These are phyloP conservation scores for Lasiodiplodia citricola DNA, from an alignment of 2,329 filamentous ascomycete species.

Conservation along the genomic window DNA sequence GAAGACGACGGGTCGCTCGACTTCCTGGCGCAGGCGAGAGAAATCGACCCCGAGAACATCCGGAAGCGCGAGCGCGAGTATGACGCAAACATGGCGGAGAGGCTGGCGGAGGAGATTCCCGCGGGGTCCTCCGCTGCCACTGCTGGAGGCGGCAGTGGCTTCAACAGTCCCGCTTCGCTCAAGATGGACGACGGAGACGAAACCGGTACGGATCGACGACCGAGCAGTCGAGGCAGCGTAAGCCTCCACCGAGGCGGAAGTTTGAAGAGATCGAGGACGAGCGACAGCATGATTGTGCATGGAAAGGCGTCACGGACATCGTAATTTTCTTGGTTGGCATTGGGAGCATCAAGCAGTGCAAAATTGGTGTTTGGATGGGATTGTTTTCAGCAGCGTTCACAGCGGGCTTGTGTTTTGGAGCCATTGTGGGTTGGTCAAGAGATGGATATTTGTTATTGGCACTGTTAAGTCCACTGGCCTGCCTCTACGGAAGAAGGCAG, in stretches of 20 bases:
- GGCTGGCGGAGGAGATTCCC: conserved; percentile 55
- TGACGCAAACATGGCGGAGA: conserved; percentile 53
- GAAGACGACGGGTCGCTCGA: conserved; percentile 49
- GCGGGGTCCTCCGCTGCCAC: conserved; percentile 56
- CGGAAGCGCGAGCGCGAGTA: conserved; percentile 52
- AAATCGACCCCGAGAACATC: conserved; percentile 49
- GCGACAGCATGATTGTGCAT: conserved; percentile 29
- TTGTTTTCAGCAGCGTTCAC: background rate
- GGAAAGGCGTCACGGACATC: conserved; percentile 6
- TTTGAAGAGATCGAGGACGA: conserved; percentile 30
- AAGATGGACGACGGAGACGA: background rate
- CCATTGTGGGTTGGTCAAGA: too few species aligned
- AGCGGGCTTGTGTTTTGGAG: background rate
- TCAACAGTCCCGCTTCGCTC: conserved; percentile 44
- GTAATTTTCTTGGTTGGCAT: background rate
- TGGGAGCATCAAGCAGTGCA: background rate
- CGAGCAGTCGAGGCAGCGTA: conserved; percentile 14
- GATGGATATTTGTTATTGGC: background rate
- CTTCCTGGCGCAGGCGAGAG: conserved; percentile 51
- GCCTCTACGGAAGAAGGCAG: background rate
- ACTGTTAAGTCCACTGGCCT: background rate
- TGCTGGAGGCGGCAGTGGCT: conserved; percentile 55
- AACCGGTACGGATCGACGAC: background rate
- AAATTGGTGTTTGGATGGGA: background rate
- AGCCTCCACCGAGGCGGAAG: conserved; percentile 27